Evolutionary conservation across 257 asterid species (phyloP), one percentile per base, ranked within the genome.

Genomic region (Ophiorrhiza pumila): DNA sequence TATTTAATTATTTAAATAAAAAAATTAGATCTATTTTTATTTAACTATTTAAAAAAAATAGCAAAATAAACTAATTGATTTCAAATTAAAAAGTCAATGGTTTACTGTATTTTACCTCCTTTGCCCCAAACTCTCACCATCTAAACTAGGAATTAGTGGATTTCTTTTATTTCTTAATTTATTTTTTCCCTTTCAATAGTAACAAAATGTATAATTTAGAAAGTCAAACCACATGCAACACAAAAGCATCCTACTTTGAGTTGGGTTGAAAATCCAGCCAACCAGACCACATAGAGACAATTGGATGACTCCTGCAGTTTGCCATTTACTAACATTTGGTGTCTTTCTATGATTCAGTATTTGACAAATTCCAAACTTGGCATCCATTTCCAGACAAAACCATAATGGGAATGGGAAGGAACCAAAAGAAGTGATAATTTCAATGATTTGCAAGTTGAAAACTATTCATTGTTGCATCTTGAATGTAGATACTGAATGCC

Each of bases 231-330:
- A 65, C 43, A 14, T 35, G 67, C 46, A 18, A 10, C 2, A 34
- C 55, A 66, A 31, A 17, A 66, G 10, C 43, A 46, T 37, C 27
- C 34, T 8, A 55, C 42, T 15, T 14, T 4, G 47, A 22, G 27
- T 41, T 62, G n/a, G 15, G 42, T 31, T 59, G 65, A 32, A 32
- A 29, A 59, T 62, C 68, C 68, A 62, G 68, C 68, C 68, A 62
- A 47, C 68, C 22, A 42, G 42, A 32, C 65, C 20, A 32, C 65
- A 59, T 13, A 31, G 31, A 14, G 65, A 32, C 65, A 59, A 10
- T 22, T 64, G 47, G 32, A 41, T 25, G 34, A 43, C 69, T 23
- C 27, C 14, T 25, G 35, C 25, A 4, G 32, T 65, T 61, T 14
- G n/a, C 67, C 67, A 32, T 23, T 65, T 42, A 29, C 20, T 58